Evolutionary conservation across 495 filamentous ascomycete species (phyloP).

Genomic region (Aspergillus haitiensis): DNA sequence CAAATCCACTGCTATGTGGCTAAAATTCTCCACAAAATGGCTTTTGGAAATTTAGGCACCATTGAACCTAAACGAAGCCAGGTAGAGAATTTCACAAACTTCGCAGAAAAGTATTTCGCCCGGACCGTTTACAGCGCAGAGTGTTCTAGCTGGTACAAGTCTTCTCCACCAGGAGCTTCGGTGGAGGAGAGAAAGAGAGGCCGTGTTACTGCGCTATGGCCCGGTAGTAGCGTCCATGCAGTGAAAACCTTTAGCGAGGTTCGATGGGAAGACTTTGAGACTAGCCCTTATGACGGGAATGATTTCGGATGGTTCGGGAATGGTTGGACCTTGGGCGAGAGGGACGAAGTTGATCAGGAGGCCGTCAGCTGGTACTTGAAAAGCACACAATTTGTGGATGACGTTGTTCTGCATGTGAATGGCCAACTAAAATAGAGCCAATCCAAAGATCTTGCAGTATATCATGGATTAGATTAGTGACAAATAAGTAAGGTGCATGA

Average conservation of each 20-base stretch:
- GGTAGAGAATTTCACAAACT: not conserved
- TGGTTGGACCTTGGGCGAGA: conserved; percentile 4
- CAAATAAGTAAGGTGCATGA: not conserved
- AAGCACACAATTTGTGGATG: not conserved
- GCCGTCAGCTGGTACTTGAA: not conserved
- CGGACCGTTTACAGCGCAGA: conserved; percentile 5
- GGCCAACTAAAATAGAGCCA: not conserved
- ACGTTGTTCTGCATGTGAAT: not conserved
- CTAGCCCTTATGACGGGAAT: conserved; percentile 2
- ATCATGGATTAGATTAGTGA: not conserved
- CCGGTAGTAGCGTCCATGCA: conserved; percentile 2
- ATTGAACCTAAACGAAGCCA: conserved; percentile 1
- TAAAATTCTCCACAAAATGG: not conserved
- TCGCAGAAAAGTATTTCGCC: not conserved
- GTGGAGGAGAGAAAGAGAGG: not conserved
- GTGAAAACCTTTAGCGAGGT: not conserved
- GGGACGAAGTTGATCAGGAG: not conserved
- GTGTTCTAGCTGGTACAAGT: conserved; percentile 5
- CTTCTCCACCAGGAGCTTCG: conserved; percentile 5
- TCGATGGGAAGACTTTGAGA: conserved; percentile 3
- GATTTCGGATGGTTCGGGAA: conserved; percentile 3
- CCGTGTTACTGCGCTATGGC: not conserved
- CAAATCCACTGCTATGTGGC: not conserved
- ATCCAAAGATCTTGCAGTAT: not conserved
- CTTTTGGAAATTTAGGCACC: not conserved